Evolutionary conservation across 2,329 filamentous ascomycete genomes (phyloP).

Genomic region (Tolypocladium amazonense): DNA sequence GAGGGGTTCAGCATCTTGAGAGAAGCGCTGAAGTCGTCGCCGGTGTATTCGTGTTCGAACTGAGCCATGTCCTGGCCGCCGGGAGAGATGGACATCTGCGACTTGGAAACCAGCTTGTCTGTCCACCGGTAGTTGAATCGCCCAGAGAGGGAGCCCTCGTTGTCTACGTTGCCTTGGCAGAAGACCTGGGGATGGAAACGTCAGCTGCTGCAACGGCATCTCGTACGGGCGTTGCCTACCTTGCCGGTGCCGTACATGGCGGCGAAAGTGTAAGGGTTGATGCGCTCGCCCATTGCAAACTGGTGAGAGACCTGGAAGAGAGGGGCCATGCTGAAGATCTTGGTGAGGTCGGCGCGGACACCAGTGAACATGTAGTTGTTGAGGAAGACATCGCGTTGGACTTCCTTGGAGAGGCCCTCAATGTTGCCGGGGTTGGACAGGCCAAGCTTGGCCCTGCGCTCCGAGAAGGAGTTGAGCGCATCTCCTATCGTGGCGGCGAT

Average conservation of each 20-base stretch:
- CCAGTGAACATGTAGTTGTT: slow-evolving; percentile 96
- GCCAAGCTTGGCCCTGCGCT: slow-evolving; percentile 78
- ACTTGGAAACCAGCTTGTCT: slow-evolving; percentile 71
- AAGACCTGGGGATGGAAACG: slow-evolving; percentile 54
- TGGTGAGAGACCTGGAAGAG: slow-evolving; percentile 97
- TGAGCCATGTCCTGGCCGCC: slow-evolving; percentile 80
- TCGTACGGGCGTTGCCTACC: slow-evolving; percentile 36
- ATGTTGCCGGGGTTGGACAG: slow-evolving; percentile 87
- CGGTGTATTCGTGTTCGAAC: slow-evolving; percentile 91
- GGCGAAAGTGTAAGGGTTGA: slow-evolving; percentile 92
- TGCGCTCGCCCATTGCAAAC: slow-evolving; percentile 85
- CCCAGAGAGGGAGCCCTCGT: slow-evolving; percentile 75
- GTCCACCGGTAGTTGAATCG: slow-evolving; percentile 92
- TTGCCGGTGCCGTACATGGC: slow-evolving; percentile 88
- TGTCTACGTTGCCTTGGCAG: slow-evolving; percentile 90
- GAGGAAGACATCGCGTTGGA: slow-evolving; percentile 91
- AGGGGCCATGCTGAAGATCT: slow-evolving; percentile 86
- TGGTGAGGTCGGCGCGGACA: slow-evolving; percentile 90
- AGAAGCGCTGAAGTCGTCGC: slow-evolving; percentile 84
- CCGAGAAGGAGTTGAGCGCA: slow-evolving; percentile 70
- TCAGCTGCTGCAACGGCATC: neutral
- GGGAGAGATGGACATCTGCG: slow-evolving; percentile 74
- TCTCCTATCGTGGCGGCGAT: slow-evolving; percentile 60
- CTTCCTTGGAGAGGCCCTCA: slow-evolving; percentile 81
- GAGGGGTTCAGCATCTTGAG: slow-evolving; percentile 96